Conservation (phyloP, 768 basidiomycete genomes). For the Agrocybe pediades region DNA sequence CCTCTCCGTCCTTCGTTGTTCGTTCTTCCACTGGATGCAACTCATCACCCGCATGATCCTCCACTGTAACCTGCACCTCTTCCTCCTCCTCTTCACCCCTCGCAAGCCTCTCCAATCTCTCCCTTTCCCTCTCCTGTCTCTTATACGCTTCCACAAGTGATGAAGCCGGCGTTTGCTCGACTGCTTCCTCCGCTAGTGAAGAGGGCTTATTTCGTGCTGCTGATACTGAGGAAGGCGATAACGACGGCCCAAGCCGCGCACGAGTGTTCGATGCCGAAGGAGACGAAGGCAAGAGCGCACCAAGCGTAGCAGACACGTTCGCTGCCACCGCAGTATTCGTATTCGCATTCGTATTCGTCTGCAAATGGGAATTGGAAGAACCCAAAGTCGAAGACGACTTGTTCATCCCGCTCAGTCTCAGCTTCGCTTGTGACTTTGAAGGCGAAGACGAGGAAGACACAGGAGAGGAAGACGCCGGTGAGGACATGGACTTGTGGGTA, state of each 20-base stretch:
- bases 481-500: not conserved
- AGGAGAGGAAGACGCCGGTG: not conserved
- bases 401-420: not conserved
- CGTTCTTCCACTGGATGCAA: not conserved
- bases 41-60: not conserved
- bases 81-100: constrained; percentile 8
- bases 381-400: not conserved
- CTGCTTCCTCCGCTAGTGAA: not conserved
- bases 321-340: no score
- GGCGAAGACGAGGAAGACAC: not conserved
- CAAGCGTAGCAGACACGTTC: no score
- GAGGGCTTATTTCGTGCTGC: no score
- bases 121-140: constrained; percentile 19
- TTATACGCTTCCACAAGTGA: constrained; percentile 20
- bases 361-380: no score
- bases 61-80: not conserved
- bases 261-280: no score
- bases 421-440: no score
- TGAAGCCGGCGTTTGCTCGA: constrained; percentile 16
- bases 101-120: constrained; percentile 26
- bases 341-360: no score
- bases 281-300: no score
- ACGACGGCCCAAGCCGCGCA: no score
- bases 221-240: no score
- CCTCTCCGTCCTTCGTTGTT: not conserved